Evolutionary conservation across 768 basidiomycete species (phyloP), one percentile per base, ranked within the genome.

Genomic region (Mycena floridula): DNA sequence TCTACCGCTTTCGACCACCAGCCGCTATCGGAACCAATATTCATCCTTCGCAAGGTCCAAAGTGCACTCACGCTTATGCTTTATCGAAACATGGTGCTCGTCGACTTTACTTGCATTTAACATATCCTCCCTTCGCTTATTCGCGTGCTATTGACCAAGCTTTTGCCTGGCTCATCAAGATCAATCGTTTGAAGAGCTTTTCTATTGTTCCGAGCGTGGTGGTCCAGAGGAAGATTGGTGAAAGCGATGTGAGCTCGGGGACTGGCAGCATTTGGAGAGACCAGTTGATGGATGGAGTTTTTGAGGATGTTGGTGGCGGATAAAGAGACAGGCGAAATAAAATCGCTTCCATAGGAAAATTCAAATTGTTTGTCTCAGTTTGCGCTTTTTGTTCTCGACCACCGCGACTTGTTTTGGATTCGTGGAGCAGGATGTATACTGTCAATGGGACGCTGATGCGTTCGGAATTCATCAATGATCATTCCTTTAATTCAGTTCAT

Each of bases 71-170:
- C 46, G 85, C 79, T 2, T 87, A 89, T 52, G 79, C 70, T 0
- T 62, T 87, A 21, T 82, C 82, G 2, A 63, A 64, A 18, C 43
- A 56, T 1, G 85, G 85, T 20, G 85, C 85, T 0, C 73, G 73
- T 5, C 72, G 75, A n/a, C 64, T 88, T 15, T 62, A 81, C 2
- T 66, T 69, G 12, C 73, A 84, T 52, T 67, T 88, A 20, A 73
- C 68, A 0, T 66, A 83, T 49, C 70, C 82, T 2, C 74, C 72
- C 0, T 89, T 89, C 54, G 85, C 87, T 0, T 88, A 85, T 53
- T 86, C 85, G 13, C 77, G 87, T 7, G 81, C 85, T 0, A 72
- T 89, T 42, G 88, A 89, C 54, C 83, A 85, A 50, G 86, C 84
- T 2, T 63, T 81, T 15, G 68, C 78, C 4, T 85, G 83, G 82